A percentile compares a stretch with the other conserved stretches of the same genome.
phyloP scores from a whole-genome alignment of 75 land plant genomes.

The Picea glauca region DNA sequence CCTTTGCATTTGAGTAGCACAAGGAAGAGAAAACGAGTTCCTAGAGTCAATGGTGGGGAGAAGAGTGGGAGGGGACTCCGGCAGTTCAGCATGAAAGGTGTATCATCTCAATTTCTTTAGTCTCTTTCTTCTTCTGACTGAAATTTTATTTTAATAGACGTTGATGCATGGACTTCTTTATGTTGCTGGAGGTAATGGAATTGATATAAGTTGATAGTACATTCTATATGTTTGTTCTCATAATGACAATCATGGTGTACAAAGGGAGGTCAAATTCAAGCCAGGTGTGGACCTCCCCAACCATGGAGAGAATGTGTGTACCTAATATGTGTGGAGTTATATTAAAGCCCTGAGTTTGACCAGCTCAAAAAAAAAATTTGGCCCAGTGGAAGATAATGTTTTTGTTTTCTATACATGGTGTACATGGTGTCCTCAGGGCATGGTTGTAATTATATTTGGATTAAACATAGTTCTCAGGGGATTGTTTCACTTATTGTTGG shows the following conservation, averaged over 20 bases:
- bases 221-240: too few relatives aligned
- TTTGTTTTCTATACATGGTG: not conserved
- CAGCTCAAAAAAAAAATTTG: not conserved
- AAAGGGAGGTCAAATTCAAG: conserved; percentile 9
- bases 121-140: too few relatives aligned
- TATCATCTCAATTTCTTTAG: too few relatives aligned
- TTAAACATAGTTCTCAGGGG: not conserved
- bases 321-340: not conserved
- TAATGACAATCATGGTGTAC: too few relatives aligned
- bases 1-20: conserved; percentile 23
- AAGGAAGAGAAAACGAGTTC: conserved; percentile 43
- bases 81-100: conserved; percentile 48
- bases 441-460: not conserved
- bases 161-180: too few relatives aligned
- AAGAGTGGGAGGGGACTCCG: conserved; percentile 52
- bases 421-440: not conserved
- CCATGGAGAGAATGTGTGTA: not conserved
- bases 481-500: not conserved
- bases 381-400: not conserved
- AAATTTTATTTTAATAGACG: too few relatives aligned
- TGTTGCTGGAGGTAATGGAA: too few relatives aligned
- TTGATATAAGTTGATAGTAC: too few relatives aligned
- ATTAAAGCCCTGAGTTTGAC: not conserved
- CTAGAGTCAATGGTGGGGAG: conserved; percentile 33
- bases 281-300: not conserved